Base-by-base conservation (phyloP, 495 filamentous ascomycete species). In the Choiromyces venosus region DNA sequence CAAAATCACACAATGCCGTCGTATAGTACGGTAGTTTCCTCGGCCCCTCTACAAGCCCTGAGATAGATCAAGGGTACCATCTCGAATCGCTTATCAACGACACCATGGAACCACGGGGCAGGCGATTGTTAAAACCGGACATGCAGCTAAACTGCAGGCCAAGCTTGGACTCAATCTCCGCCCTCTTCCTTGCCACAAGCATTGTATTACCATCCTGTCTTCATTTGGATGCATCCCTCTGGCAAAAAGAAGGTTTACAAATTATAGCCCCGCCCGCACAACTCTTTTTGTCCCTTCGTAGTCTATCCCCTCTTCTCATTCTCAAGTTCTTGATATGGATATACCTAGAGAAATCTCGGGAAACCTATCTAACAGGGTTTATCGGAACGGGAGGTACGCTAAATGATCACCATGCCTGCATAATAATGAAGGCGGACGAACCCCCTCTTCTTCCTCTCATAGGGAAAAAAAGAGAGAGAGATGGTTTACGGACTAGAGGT, bases 401-500 rank as follows among this genome's bases (percentile, higher is more conserved):
- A n/a, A 52, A 69, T 76, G 75, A 77, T 75, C 73, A 77, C 56
- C 75, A 73, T 77, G 75, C 75, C 75, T 77, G 75, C 75, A 76
- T 77, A 67, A 67, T 33, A 70, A 42, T 67, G 35, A 76, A 42
- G 36, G 69, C 69, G 69, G 75, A 77, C 76, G 76, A 76, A 74
- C 69, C 29, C 29, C 33, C 37, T 65, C 66, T 69, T 37, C 70
- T 67, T 66, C 56, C 68, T 69, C 46, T 44, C 65, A 35, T 71
- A 37, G 37, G 40, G 42, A 37, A 44, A 40, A 36, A 37, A 18
- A 65, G 21, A 38, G 39, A 70, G 61, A 56, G 36, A 67, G 67
- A 66, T 61, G 14, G 36, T 29, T 25, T n/a, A 56, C 46, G 6
- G 9, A 9, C 46, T 12, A 56, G n/a, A 29, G 25, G 52, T 21